Evolutionary conservation across 2,329 filamentous ascomycete species (phyloP).

Genomic region (Thielaviopsis ethacetica): DNA sequence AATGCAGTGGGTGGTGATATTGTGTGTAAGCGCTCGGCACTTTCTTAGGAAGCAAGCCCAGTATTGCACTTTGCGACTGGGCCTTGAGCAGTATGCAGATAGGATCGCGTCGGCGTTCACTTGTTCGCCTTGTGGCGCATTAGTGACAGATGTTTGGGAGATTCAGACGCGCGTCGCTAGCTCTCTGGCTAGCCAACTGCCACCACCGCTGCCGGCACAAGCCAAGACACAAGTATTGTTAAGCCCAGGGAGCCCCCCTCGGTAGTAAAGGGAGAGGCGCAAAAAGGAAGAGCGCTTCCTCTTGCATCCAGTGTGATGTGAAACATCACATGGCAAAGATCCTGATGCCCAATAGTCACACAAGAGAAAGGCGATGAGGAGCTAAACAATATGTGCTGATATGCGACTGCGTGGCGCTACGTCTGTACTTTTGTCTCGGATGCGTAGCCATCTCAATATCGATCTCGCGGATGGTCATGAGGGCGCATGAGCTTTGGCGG

Average conservation of each 20-base stretch:
- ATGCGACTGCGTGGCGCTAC: background rate
- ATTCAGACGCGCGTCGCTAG: background rate
- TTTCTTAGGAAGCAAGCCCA: background rate
- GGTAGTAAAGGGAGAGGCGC: background rate
- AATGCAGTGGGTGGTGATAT: background rate
- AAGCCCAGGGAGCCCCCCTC: background rate
- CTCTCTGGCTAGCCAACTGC: background rate
- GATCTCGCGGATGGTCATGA: background rate
- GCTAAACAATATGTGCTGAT: background rate
- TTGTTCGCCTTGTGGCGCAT: background rate
- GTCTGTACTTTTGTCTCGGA: background rate
- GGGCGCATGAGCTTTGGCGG: background rate
- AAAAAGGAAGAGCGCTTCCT: background rate
- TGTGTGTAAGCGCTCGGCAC: background rate
- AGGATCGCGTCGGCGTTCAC: background rate
- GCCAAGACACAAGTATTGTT: background rate
- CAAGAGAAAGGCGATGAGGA: background rate
- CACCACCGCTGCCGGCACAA: background rate
- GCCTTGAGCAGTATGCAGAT: background rate
- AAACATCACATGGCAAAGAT: background rate
- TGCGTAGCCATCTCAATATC: background rate
- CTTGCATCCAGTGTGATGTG: background rate
- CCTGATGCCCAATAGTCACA: background rate
- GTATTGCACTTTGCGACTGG: background rate
- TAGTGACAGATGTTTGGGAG: background rate